A percentile compares a stretch with the other conserved stretches of the same genome.
These are phyloP conservation scores for Fraxinus americana DNA, from an alignment of 257 asterid species.

Conservation along the genomic window DNA sequence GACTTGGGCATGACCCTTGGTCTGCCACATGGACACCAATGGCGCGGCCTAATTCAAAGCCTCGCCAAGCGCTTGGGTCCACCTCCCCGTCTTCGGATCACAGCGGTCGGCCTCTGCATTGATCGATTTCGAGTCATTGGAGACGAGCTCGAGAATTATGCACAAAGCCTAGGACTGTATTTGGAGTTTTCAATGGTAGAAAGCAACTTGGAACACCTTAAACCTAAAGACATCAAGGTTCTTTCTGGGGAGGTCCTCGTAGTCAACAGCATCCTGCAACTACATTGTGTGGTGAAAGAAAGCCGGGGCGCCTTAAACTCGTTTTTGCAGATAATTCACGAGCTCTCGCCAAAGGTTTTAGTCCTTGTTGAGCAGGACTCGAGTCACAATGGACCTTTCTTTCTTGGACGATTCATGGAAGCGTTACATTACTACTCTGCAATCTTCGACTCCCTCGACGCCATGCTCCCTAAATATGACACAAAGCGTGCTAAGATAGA, in stretches of 20 bases:
- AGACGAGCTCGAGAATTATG: constrained; percentile 56
- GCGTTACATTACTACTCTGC: constrained; percentile 80
- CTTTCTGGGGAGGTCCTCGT: constrained; percentile 55
- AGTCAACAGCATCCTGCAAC: constrained; percentile 69
- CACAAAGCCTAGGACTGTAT: constrained; percentile 40
- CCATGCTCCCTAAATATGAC: constrained; percentile 73
- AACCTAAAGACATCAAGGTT: constrained; percentile 47
- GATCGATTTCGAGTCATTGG: constrained; percentile 50
- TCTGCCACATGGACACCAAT: constrained; percentile 68
- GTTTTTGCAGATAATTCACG: constrained; percentile 57
- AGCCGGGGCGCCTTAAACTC: constrained; percentile 79
- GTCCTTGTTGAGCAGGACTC: constrained; percentile 84
- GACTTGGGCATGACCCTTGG: constrained; percentile 81
- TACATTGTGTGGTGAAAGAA: constrained; percentile 83
- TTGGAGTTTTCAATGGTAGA: constrained; percentile 57
- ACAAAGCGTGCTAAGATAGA: constrained; percentile 76
- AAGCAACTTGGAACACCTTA: constrained; percentile 60
- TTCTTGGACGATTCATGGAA: constrained; percentile 82
- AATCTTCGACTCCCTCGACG: constrained; percentile 72
- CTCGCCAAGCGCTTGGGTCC: constrained; percentile 47
- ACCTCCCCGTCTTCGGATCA: constrained; percentile 50
- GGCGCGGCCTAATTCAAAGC: constrained; percentile 58
- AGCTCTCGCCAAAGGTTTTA: constrained; percentile 60
- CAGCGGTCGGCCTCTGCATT: constrained; percentile 53
- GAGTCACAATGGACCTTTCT: constrained; percentile 87